phyloP scores from a whole-genome alignment of 768 basidiomycete species.

The Melanogaster broomeanus region DNA sequence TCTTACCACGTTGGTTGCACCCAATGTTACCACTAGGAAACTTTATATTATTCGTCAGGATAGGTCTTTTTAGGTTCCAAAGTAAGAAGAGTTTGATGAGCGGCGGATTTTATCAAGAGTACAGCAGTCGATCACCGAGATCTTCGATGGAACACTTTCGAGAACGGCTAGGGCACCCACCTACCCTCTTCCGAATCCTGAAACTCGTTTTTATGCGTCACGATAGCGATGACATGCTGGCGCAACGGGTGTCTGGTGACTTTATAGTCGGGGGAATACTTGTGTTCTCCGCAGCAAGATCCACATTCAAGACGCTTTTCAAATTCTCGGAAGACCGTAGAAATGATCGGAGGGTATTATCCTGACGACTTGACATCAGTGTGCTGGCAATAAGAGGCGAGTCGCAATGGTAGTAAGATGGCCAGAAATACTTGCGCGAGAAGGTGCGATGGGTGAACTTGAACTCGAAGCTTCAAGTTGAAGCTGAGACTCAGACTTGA shows the following conservation, averaged over 20 bases:
- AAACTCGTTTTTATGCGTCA: conserved; percentile 47
- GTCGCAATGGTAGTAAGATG: background rate
- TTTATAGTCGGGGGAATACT: background rate
- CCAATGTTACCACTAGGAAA: conserved; percentile 15
- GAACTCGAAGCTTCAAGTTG: too few relatives aligned
- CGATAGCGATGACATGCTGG: conserved; percentile 40
- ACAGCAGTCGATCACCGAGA: background rate
- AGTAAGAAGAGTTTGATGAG: background rate
- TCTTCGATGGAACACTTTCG: conserved; percentile 2
- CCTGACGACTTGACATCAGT: conserved; percentile 15
- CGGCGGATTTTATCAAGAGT: background rate
- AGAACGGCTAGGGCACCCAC: conserved; percentile 32
- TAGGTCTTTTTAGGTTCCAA: background rate
- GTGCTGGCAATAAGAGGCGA: background rate
- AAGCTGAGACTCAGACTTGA: too few relatives aligned
- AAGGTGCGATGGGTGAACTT: background rate
- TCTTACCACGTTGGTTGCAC: background rate
- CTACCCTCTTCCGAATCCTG: conserved; percentile 54
- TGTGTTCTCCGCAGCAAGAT: conserved; percentile 15
- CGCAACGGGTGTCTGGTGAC: background rate
- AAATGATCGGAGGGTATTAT: conserved; percentile 19
- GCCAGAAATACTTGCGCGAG: too few relatives aligned
- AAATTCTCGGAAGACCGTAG: conserved; percentile 48
- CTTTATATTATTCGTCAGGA: conserved; percentile 13
- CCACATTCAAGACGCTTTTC: conserved; percentile 44